Evolutionary conservation across 1,284 basidiomycete genomes (phyloP), one percentile per base, ranked within the genome.

Genomic region (Vanrija pseudolonga): DNA sequence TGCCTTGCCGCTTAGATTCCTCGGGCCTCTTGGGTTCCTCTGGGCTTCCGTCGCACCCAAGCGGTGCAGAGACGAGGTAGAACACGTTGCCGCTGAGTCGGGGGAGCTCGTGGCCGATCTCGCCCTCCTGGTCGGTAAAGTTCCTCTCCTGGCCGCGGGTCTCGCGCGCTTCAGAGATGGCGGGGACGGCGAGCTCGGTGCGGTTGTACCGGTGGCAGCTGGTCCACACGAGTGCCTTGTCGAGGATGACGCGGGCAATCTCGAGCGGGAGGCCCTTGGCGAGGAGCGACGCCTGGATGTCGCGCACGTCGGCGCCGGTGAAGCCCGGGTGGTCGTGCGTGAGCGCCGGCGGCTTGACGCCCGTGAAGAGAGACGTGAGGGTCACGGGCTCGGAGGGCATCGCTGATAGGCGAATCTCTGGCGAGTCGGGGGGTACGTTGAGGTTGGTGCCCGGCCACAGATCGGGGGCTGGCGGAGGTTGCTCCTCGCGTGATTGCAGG

Each of bases 11-110:
- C n/a, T n/a, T n/a, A n/a, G n/a, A n/a, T 17, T 26, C 39, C 39
- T 51, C 45, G 44, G 28, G 39, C 23, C 36, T n/a, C 15, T 32
- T n/a, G 3, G 11, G 22, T 15, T 7, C 24, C n/a, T 5, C 18
- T 19, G 5, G 18, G 5, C 23, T 26, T 26, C 45, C 47, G 12
- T 50, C 39, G 55, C 68, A 72, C 24, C 71, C 71, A 3, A 73
- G 45, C 4, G 61, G 62, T 32, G 53, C 57, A 2, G 61, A 62
- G 22, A 56, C 57, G 23, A 72, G 57, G 49, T 65, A 68, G 69
- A 69, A 74, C 1, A 64, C 47, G 22, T 64, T 45, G 1, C 72
- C 72, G 3, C 22, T 39, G 11, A 20, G 23, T 1, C 36, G 19
- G 15, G 46, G 46, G 18, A 38, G 46, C 3, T 23, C 28, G 36